Evolutionary conservation across 257 asterid genomes (phyloP).

Genomic region (Penstemon newberryi): DNA sequence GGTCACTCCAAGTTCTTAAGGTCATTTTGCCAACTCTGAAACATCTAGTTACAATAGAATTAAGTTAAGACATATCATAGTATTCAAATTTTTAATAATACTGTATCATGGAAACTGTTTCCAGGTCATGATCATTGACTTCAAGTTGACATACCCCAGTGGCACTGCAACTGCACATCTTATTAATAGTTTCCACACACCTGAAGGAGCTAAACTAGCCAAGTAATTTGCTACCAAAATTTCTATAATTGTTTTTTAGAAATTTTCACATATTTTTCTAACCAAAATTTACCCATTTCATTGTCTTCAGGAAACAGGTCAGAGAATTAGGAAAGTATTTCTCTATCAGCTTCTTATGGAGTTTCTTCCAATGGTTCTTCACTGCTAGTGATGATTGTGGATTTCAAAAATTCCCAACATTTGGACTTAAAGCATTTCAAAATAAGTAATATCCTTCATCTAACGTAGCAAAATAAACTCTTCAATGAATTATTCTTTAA

Average conservation of each 20-base stretch:
- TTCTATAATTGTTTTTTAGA: too few relatives aligned
- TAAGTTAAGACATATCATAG: too few relatives aligned
- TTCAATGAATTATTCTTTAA: background rate
- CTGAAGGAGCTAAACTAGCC: conserved; percentile 67
- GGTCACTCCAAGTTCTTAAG: too few relatives aligned
- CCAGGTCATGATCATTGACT: conserved; percentile 71
- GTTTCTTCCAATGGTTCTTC: conserved; percentile 87
- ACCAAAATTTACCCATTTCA: background rate
- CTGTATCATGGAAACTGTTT: too few relatives aligned
- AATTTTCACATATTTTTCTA: background rate
- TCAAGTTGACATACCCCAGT: conserved; percentile 68
- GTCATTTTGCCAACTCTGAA: too few relatives aligned
- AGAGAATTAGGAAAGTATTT: conserved; percentile 49
- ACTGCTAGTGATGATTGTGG: conserved; percentile 54
- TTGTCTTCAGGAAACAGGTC: conserved; percentile 55
- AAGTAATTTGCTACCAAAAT: conserved; percentile 39
- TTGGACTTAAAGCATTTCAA: conserved; percentile 49
- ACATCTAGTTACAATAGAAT: too few relatives aligned
- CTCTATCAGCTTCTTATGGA: conserved; percentile 77
- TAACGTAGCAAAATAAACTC: background rate
- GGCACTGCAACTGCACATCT: conserved; percentile 77
- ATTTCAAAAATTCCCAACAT: conserved; percentile 53
- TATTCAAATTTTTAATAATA: too few relatives aligned
- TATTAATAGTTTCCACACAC: conserved; percentile 74
- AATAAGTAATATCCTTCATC: conserved; percentile 16